phyloP scores from a whole-genome alignment of 2,329 filamentous ascomycete genomes.

The Rugonectria rugulosa region DNA sequence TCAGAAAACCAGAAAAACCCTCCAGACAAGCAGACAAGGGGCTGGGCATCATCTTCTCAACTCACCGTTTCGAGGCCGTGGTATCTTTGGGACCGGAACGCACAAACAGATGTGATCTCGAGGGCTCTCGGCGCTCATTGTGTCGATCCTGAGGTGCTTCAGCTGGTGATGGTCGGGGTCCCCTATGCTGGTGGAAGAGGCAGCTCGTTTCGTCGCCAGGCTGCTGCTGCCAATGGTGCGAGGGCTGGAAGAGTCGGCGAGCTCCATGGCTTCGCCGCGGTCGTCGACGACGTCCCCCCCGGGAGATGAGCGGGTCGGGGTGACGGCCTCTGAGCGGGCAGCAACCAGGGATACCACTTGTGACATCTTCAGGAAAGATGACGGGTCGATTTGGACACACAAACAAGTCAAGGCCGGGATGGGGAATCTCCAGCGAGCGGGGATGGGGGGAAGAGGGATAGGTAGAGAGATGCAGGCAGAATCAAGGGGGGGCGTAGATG shows the following conservation, averaged over 20 bases:
- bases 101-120: conserved; percentile 63
- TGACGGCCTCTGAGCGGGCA: conserved; percentile 35
- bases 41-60: conserved; percentile 21
- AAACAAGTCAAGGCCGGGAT: conserved; percentile 19
- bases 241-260: conserved; percentile 38
- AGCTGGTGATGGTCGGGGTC: conserved; percentile 50
- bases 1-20: conserved; percentile 24
- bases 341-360: conserved; percentile 40
- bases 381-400: conserved; percentile 29
- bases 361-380: conserved; percentile 36
- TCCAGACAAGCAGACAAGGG: no score
- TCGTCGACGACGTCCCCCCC: conserved; percentile 35
- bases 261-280: conserved; percentile 31
- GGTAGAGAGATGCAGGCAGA: no score
- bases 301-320: conserved; percentile 34
- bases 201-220: conserved; percentile 52
- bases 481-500: conserved; percentile 9
- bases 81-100: conserved; percentile 63
- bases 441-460: no score
- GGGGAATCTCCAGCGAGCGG: no score
- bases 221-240: conserved; percentile 25
- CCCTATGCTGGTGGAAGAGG: conserved; percentile 54
- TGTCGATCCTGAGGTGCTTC: conserved; percentile 40
- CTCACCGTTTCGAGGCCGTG: conserved; percentile 66
- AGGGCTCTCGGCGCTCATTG: conserved; percentile 41